Conservation (phyloP, 1,284 basidiomycete species). For the Leccinum fuscescens region DNA sequence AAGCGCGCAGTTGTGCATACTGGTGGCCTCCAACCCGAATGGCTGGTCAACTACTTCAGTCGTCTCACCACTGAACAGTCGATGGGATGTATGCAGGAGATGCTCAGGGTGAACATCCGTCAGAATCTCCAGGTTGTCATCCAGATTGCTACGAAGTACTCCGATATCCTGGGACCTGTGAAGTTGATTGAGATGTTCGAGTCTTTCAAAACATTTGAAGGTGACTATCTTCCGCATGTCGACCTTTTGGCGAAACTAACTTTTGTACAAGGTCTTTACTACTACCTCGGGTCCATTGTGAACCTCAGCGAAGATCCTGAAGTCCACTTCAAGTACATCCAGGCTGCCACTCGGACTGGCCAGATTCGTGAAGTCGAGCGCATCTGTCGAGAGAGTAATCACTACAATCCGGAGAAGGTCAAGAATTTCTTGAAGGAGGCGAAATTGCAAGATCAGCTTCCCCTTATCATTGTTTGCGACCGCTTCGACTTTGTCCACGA, state of each 20-base stretch:
- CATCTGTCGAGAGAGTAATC: slow-evolving; percentile 96
- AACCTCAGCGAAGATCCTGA: slow-evolving; percentile 96
- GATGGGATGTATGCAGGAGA: slow-evolving; percentile 94
- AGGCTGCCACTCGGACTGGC: slow-evolving; percentile 96
- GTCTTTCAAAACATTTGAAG: slow-evolving; percentile 96
- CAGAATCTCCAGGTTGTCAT: slow-evolving; percentile 97
- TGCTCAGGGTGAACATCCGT: slow-evolving; percentile 96
- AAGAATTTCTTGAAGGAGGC: slow-evolving; percentile 99
- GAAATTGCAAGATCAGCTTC: slow-evolving; percentile 94
- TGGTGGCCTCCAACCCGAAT: slow-evolving; percentile 86
- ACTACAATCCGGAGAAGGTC: slow-evolving; percentile 99
- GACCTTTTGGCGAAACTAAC: background rate
- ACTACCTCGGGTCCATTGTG: slow-evolving; percentile 96
- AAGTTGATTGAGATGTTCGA: slow-evolving; percentile 99
- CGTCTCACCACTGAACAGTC: slow-evolving; percentile 98
- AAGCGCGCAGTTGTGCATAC: slow-evolving; percentile 98
- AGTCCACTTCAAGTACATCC: slow-evolving; percentile 99
- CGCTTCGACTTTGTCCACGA: slow-evolving; percentile 99
- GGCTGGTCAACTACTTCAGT: slow-evolving; percentile 98
- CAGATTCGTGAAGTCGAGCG: slow-evolving; percentile 99
- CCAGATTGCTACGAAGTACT: slow-evolving; percentile 99
- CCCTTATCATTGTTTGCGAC: slow-evolving; percentile 99
- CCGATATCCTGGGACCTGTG: slow-evolving; percentile 94
- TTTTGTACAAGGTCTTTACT: slow-evolving; percentile 77
- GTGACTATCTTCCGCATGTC: slow-evolving; percentile 33